Evolutionary conservation across 2,329 filamentous ascomycete species (phyloP), one percentile per base, ranked within the genome.

Genomic region (Exophiala dermatitidis): DNA sequence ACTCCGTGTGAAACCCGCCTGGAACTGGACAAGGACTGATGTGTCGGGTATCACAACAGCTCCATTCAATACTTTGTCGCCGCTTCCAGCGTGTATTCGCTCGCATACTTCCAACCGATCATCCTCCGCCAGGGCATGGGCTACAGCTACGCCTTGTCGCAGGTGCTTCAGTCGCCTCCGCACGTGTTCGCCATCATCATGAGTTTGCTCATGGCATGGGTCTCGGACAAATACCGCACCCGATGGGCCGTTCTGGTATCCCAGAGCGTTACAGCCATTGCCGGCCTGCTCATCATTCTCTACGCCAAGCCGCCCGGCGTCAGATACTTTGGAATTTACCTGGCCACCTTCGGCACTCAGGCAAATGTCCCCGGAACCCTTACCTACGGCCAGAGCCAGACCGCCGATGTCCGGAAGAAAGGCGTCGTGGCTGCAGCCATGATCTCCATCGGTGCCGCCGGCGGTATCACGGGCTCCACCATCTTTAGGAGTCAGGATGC

Each of bases 61-160:
- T 37, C 9, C 44, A 2, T 56, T 5, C 50, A 48, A 41, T 59
- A 54, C 43, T 54, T 49, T 31, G 38, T 57, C 32, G 32, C 10
- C 9, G 48, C 50, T 7, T 54, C 50, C 6, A 51, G 49, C 8
- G 53, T 57, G 6, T 57, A 48, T 65, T 81, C 86, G 0, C 77
- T 93, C 5, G 84, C 86, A 2, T 91, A 87, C 68, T 90, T 90
- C 65, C 71, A 90, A 4, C 86, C 87, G 5, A 80, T 90, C 63
- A 87, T 93, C 62, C 80, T 94, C 3, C 64, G 66, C 5, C 60
- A 70, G 29, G 77, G 77, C n/a, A 79, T 90, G 73, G 78, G 80
- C 8, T 90, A 88, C 72, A 73, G 68, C 45, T 74, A 84, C 4
- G 83, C 76, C 5, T 73, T 73, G 48, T 75, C 85, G 0, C 85